Evolutionary conservation across 2,329 filamentous ascomycete genomes (phyloP).

Genomic region (Alternaria consortialis): DNA sequence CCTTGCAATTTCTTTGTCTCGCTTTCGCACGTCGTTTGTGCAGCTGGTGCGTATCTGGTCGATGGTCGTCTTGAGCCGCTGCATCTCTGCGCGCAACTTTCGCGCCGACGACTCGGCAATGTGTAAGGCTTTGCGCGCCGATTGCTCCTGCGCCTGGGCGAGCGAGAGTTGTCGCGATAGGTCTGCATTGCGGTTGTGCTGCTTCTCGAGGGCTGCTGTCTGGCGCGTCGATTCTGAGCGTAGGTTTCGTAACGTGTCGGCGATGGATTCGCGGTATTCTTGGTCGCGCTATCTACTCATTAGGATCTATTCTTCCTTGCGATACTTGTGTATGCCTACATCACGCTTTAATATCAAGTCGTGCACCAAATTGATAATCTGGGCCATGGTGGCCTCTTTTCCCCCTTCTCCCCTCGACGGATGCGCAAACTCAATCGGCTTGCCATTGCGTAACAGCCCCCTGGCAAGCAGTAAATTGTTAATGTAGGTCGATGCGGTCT

Average conservation of each 20-base stretch:
- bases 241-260: conserved; percentile 77
- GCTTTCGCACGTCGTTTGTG: conserved; percentile 87
- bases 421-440: conserved; percentile 82
- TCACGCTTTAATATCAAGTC: conserved; percentile 91
- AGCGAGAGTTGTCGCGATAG: conserved; percentile 65
- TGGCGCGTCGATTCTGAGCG: conserved; percentile 79
- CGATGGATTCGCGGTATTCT: conserved; percentile 84
- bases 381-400: conserved; percentile 76
- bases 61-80: conserved; percentile 79
- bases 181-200: conserved; percentile 65
- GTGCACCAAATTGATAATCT: conserved; percentile 91
- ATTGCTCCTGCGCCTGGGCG: conserved; percentile 74
- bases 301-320: background rate
- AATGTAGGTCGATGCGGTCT: conserved; percentile 69
- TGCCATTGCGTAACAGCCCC: conserved; percentile 69
- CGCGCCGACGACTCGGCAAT: conserved; percentile 77
- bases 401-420: conserved; percentile 71
- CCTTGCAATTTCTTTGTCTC: conserved; percentile 86
- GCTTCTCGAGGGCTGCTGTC: conserved; percentile 70
- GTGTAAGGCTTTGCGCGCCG: conserved; percentile 73
- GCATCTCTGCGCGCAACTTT: conserved; percentile 83
- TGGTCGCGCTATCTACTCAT: conserved; percentile 76
- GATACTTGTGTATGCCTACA: conserved; percentile 60
- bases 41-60: conserved; percentile 86
- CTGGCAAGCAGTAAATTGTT: conserved; percentile 72